phyloP scores from a whole-genome alignment of 2,329 filamentous ascomycete genomes.

The Cytospora leucostoma region DNA sequence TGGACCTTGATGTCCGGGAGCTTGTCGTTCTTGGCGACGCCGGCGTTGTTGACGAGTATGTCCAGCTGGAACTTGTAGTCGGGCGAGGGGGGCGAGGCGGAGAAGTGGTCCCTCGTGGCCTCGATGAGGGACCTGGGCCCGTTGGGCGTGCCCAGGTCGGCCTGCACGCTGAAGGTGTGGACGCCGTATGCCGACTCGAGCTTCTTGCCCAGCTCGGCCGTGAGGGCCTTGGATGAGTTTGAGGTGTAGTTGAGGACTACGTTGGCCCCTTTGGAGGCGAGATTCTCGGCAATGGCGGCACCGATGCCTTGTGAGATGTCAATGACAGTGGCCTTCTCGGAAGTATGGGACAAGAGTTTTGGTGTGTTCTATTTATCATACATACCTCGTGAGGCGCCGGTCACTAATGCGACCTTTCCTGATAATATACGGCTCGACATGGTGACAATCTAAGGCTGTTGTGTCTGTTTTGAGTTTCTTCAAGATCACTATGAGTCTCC shows the following conservation, averaged over 20 bases:
- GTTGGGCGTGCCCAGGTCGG: constrained; percentile 66
- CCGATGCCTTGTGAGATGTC: constrained; percentile 66
- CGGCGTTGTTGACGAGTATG: constrained; percentile 87
- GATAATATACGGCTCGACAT: constrained; percentile 27
- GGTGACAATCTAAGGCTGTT: not conserved
- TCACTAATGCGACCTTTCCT: constrained; percentile 31
- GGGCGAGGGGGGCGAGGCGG: constrained; percentile 41
- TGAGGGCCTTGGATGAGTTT: constrained; percentile 40
- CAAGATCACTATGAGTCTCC: no score
- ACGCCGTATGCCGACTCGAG: constrained; percentile 61
- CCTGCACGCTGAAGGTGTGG: constrained; percentile 64
- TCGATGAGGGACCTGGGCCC: constrained; percentile 62
- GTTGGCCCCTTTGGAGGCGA: constrained; percentile 70
- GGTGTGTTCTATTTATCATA: not conserved
- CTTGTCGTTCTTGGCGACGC: constrained; percentile 65
- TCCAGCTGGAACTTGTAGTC: constrained; percentile 66
- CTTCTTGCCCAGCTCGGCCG: constrained; percentile 63
- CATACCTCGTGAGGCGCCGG: constrained; percentile 67
- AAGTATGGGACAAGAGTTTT: not conserved
- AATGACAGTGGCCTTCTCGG: constrained; percentile 13
- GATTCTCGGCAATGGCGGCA: constrained; percentile 61
- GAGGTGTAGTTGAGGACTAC: constrained; percentile 71
- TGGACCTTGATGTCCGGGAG: constrained; percentile 62
- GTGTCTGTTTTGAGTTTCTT: not conserved
- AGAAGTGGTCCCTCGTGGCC: constrained; percentile 60